phyloP scores from a whole-genome alignment of 306 rosid genomes.

The Lotus japonicus region DNA sequence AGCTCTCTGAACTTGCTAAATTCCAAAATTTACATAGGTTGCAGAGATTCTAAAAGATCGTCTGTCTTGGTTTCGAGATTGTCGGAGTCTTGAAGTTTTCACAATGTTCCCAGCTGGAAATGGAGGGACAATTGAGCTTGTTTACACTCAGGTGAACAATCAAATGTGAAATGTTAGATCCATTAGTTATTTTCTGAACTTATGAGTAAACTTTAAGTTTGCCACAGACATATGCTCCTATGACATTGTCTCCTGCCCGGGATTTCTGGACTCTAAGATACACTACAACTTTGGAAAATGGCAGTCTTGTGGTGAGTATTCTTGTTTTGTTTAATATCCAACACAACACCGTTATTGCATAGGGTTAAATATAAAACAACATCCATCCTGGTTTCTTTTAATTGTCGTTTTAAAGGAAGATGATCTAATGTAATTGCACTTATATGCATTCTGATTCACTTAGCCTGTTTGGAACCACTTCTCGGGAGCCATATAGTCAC shows the following conservation, averaged over 20 bases:
- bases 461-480: no score
- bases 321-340: background rate
- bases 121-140: conserved; percentile 93
- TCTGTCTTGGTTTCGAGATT: conserved; percentile 91
- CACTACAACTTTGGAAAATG: conserved; percentile 80
- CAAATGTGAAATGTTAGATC: background rate
- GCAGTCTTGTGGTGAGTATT: conserved; percentile 80
- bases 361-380: background rate
- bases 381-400: background rate
- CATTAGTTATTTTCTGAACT: background rate
- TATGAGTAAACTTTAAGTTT: background rate
- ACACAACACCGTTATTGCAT: background rate
- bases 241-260: conserved; percentile 92
- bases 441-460: background rate
- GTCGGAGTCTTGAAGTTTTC: conserved; percentile 94
- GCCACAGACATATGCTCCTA: conserved; percentile 85
- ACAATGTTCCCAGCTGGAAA: conserved; percentile 93
- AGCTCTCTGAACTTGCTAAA: background rate
- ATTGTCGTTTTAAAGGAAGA: background rate
- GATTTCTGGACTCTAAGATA: conserved; percentile 99
- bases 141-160: conserved; percentile 78
- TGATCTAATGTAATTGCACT: background rate
- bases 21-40: conserved; percentile 35
- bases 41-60: conserved; percentile 98
- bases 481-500: no score